Percentiles rank a stretch among this genome's conserved stretches.
Conservation (phyloP, 768 basidiomycete species). For the Boletellus ananiceps region DNA sequence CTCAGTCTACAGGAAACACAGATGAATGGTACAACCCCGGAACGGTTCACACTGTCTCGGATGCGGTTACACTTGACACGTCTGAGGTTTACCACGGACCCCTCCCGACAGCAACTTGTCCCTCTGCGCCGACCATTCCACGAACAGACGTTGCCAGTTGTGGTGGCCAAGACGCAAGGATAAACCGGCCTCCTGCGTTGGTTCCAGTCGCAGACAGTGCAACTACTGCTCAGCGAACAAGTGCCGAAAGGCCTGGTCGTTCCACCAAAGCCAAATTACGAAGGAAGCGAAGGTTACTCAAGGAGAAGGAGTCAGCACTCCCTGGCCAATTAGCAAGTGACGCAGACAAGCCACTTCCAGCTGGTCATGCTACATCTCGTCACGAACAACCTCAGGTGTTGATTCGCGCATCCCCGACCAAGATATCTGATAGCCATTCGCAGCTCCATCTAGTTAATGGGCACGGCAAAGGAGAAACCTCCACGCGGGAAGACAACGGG, state of each 20-base stretch:
- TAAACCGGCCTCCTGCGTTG: neutral
- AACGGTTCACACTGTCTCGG: conserved; percentile 9
- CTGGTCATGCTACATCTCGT: neutral
- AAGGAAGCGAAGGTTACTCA: conserved; percentile 15
- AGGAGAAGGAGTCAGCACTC: conserved; percentile 5
- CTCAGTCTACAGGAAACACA: conserved; percentile 6
- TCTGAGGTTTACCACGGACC: neutral
- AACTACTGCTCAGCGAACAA: neutral
- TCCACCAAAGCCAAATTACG: conserved; percentile 1
- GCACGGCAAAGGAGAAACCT: neutral
- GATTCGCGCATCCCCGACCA: neutral
- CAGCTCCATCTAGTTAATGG: neutral
- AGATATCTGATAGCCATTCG: neutral
- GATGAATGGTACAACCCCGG: conserved; percentile 27
- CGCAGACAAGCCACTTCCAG: neutral
- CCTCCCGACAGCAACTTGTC: neutral
- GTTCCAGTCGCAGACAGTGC: neutral
- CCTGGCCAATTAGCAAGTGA: neutral
- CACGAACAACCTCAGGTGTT: conserved; percentile 3
- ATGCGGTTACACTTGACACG: conserved; percentile 7
- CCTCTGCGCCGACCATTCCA: neutral
- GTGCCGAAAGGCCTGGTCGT: neutral
- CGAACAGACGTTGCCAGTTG: neutral
- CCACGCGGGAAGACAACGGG: neutral
- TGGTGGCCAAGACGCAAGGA: neutral